These are phyloP conservation scores for Fusarium sp. DNA, from an alignment of 2,329 filamentous ascomycete species.

Conservation along the genomic window DNA sequence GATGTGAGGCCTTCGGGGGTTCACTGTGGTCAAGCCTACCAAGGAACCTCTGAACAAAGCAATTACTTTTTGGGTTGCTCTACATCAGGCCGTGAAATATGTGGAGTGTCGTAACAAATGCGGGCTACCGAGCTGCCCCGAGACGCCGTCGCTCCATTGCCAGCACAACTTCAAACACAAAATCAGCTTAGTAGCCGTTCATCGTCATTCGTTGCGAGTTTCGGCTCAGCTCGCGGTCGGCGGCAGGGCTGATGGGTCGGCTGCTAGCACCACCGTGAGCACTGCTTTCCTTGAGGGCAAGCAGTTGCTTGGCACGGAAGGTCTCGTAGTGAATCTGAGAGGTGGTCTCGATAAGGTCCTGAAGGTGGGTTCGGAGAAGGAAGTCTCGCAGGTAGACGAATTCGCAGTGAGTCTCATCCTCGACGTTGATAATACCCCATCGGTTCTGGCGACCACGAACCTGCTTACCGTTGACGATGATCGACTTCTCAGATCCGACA, in stretches of 20 bases:
- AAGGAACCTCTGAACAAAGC: conserved; percentile 41
- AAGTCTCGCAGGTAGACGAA: conserved; percentile 99
- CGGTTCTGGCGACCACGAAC: conserved; percentile 98
- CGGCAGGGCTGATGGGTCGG: conserved; percentile 93
- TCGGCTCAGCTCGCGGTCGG: conserved; percentile 95
- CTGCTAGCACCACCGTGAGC: conserved; percentile 81
- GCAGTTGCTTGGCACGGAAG: conserved; percentile 98
- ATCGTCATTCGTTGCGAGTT: conserved; percentile 97
- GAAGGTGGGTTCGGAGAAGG: conserved; percentile 96
- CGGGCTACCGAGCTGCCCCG: conserved; percentile 48
- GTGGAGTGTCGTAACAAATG: conserved; percentile 50
- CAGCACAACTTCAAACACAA: conserved; percentile 49
- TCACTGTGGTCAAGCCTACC: conserved; percentile 31
- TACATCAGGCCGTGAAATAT: conserved; percentile 50
- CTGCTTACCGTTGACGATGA: conserved; percentile 97
- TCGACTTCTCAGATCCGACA: conserved; percentile 97
- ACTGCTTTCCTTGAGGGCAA: conserved; percentile 98
- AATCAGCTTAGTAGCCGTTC: conserved; percentile 87
- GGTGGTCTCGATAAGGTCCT: conserved; percentile 98
- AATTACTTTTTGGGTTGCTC: conserved; percentile 45
- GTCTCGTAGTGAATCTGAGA: conserved; percentile 99
- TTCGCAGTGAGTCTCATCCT: conserved; percentile 99
- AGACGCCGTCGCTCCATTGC: conserved; percentile 53
- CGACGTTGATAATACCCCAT: conserved; percentile 99
- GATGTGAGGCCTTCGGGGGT: conserved; percentile 37